Percentiles rank a stretch among this genome's conserved stretches.
Evolutionary conservation across 2,329 filamentous ascomycete genomes (phyloP).

Genomic region (Albophoma yamanashiensis): DNA sequence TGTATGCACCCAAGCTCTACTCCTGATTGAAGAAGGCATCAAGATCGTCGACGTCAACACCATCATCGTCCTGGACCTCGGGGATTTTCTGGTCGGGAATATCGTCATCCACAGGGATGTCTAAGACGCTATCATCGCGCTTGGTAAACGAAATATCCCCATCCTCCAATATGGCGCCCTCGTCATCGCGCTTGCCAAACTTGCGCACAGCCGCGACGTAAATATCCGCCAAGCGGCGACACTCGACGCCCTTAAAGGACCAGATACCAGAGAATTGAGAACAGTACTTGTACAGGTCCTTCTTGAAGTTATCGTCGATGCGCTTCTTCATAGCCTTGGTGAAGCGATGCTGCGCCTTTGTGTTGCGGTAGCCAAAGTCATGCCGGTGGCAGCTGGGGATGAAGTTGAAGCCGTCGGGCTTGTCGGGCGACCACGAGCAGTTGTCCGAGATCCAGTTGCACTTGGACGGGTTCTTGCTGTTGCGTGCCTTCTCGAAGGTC

Average conservation of each 20-base stretch:
- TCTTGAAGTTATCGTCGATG: constrained; percentile 30
- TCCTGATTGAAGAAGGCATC: not conserved
- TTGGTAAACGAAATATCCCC: not conserved
- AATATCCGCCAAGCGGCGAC: constrained; percentile 9
- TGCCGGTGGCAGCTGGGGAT: constrained; percentile 11
- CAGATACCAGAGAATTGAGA: constrained; percentile 1
- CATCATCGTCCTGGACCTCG: not conserved
- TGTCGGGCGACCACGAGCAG: constrained; percentile 13
- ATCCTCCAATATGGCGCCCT: not conserved
- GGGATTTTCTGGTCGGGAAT: not conserved
- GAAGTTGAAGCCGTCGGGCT: constrained; percentile 15
- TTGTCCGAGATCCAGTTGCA: constrained; percentile 13
- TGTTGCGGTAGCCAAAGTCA: constrained; percentile 16
- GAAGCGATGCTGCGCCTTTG: constrained; percentile 29
- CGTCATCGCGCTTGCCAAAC: constrained; percentile 8
- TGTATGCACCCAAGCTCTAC: not conserved
- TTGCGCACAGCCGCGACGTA: constrained; percentile 10
- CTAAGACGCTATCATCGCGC: not conserved
- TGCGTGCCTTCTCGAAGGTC: constrained; percentile 7
- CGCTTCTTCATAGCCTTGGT: constrained; percentile 17
- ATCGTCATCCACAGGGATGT: constrained; percentile 2
- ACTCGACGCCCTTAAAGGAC: constrained; percentile 5
- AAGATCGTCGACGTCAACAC: not conserved
- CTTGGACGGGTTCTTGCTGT: constrained; percentile 14
- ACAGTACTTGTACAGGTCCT: constrained; percentile 16